Percentiles rank a stretch among this genome's conserved stretches.
Conservation (phyloP, 1,284 basidiomycete species). For the Ustilago loliicola region DNA sequence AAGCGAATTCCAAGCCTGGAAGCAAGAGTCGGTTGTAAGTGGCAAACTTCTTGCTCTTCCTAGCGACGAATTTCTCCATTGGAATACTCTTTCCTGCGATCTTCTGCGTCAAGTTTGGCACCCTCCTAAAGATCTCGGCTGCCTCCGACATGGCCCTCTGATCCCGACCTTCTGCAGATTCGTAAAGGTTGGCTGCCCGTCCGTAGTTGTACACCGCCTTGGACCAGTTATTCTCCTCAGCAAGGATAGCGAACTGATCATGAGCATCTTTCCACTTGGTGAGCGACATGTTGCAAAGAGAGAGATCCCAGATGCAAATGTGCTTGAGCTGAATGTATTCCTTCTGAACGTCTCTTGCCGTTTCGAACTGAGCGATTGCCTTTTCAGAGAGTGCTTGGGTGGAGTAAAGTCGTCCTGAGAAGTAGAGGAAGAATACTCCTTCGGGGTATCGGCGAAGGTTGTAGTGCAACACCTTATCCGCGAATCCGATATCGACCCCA, state of each 20-base stretch:
- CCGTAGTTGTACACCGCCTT: conserved; percentile 69
- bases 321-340: conserved; percentile 70
- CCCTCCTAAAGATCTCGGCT: conserved; percentile 51
- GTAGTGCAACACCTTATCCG: conserved; percentile 69
- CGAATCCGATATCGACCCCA: conserved; percentile 67
- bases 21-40: conserved; percentile 60
- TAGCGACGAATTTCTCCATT: conserved; percentile 68
- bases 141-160: conserved; percentile 44
- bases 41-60: conserved; percentile 66
- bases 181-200: conserved; percentile 59
- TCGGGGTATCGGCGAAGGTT: conserved; percentile 66
- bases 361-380: conserved; percentile 62
- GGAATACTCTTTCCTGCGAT: conserved; percentile 70
- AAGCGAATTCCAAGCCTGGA: conserved; percentile 67
- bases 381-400: conserved; percentile 63
- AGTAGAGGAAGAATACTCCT: conserved; percentile 70
- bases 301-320: conserved; percentile 69
- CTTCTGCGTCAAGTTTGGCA: conserved; percentile 64
- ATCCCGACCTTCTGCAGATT: conserved; percentile 34
- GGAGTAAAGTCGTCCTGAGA: conserved; percentile 69
- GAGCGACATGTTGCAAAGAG: conserved; percentile 67
- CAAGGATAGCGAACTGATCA: conserved; percentile 59
- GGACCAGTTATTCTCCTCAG: conserved; percentile 68
- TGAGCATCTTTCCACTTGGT: conserved; percentile 59
- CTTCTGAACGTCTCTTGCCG: conserved; percentile 65